Conservation (phyloP, 345 rosid genomes). For the Jatropha curcas region DNA sequence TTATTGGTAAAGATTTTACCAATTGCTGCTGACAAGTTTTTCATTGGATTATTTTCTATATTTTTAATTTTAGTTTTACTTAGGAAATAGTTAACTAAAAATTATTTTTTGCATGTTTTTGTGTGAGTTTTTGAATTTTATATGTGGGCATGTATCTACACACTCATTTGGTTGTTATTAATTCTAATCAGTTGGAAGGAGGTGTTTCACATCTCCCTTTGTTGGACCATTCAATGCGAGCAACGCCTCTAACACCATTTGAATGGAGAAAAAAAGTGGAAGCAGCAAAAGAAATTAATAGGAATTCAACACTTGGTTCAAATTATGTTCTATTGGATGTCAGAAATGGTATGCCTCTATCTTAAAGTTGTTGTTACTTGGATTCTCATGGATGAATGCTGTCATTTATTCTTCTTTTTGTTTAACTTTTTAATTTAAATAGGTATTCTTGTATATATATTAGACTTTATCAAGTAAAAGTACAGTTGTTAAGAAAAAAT, state of each 20-base stretch:
- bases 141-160: neutral
- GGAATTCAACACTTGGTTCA: conserved; percentile 32
- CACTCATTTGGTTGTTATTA: neutral
- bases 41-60: neutral
- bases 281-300: conserved; percentile 31
- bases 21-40: neutral
- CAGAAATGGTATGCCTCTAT: conserved; percentile 68
- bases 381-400: conserved; percentile 3
- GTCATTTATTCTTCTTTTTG: neutral
- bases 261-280: conserved; percentile 78
- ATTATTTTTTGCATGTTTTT: neutral
- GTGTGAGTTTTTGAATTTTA: neutral
- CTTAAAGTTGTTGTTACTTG: neutral
- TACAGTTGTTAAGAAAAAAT: neutral
- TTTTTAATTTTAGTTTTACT: neutral
- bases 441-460: neutral
- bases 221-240: conserved; percentile 69
- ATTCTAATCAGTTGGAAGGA: conserved; percentile 65
- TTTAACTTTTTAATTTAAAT: neutral
- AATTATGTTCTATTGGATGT: conserved; percentile 68
- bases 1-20: neutral
- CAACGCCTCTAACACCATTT: conserved; percentile 71
- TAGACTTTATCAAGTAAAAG: neutral
- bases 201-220: conserved; percentile 82
- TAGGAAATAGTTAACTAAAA: neutral